These are phyloP conservation scores for Paraphaeosphaeria minitans DNA, from an alignment of 2,329 filamentous ascomycete species.

Conservation along the genomic window DNA sequence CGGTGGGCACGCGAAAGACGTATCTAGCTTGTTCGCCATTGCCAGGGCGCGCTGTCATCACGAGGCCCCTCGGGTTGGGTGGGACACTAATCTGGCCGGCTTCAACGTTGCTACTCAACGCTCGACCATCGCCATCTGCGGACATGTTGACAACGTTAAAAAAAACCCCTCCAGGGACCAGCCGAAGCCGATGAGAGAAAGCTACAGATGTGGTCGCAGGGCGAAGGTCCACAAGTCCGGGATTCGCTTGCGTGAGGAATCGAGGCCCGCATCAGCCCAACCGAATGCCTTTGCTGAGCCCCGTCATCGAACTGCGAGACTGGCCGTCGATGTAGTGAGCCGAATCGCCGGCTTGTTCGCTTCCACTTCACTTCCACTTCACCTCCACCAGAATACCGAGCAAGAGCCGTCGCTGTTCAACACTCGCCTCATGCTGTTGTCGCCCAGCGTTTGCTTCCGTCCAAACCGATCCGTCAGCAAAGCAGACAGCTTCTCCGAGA, in stretches of 20 bases:
- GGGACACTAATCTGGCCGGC: not conserved
- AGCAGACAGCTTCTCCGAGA: slow-evolving; percentile 41
- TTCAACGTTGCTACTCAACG: not conserved
- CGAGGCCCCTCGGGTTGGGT: too few relatives aligned
- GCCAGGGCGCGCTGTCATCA: too few relatives aligned
- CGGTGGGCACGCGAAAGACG: too few relatives aligned
- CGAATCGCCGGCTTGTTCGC: slow-evolving; percentile 18
- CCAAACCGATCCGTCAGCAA: slow-evolving; percentile 46
- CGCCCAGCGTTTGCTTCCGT: slow-evolving; percentile 32
- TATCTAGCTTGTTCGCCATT: too few relatives aligned
- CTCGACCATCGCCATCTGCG: not conserved
- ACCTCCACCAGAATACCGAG: slow-evolving; percentile 44
- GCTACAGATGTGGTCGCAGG: not conserved
- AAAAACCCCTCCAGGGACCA: not conserved
- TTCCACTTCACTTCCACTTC: slow-evolving; percentile 40
- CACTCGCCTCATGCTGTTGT: slow-evolving; percentile 35
- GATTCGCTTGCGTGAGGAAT: not conserved
- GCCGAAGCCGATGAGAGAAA: not conserved
- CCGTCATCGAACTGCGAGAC: not conserved
- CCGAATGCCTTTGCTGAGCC: not conserved
- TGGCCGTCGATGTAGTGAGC: not conserved
- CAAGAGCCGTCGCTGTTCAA: slow-evolving; percentile 40
- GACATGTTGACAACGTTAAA: not conserved
- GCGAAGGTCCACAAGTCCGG: not conserved
- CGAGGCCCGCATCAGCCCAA: not conserved